These are phyloP conservation scores for Plasmodium yoelii DNA, from an alignment of 169 alveolate genomes.

Conservation along the genomic window DNA sequence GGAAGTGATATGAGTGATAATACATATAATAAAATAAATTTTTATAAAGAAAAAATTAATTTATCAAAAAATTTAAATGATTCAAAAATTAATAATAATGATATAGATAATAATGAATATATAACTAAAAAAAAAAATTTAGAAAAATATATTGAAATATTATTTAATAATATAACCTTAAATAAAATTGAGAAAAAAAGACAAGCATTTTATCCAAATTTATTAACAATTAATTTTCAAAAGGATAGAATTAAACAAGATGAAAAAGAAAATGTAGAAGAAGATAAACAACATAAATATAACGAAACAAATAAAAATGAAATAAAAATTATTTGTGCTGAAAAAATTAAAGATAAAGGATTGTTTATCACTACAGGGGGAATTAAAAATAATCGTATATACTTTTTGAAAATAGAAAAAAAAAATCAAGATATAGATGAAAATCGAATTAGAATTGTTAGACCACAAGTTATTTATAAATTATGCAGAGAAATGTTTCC, in stretches of 20 bases:
- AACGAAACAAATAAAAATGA: slow-evolving; percentile 1
- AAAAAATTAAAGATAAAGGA: slow-evolving; percentile 26
- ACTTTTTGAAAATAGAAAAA: slow-evolving; percentile 20
- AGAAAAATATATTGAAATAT: slow-evolving; percentile 27
- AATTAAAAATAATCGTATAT: slow-evolving; percentile 35
- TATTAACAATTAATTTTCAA: slow-evolving; percentile 31
- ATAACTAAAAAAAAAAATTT: slow-evolving; percentile 34
- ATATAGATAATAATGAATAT: background rate
- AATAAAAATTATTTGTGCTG: slow-evolving; percentile 29
- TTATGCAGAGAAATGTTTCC: slow-evolving; percentile 8
- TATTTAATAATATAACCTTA: slow-evolving; percentile 3
- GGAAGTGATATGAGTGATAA: slow-evolving; percentile 34
- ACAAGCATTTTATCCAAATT: slow-evolving; percentile 1
- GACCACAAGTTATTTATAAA: slow-evolving; percentile 33
- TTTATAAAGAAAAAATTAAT: slow-evolving; percentile 48
- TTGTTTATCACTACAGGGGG: slow-evolving; percentile 35
- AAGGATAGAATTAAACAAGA: slow-evolving; percentile 20
- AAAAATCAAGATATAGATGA: background rate
- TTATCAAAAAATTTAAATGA: slow-evolving; percentile 15
- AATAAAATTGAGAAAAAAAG: slow-evolving; percentile 12
- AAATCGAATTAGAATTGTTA: background rate
- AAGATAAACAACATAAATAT: slow-evolving; percentile 7
- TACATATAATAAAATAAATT: slow-evolving; percentile 39
- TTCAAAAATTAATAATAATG: background rate
- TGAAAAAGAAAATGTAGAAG: slow-evolving; percentile 29